Evolutionary conservation across 495 filamentous ascomycete species (phyloP).

Genomic region (Neurospora sp.): DNA sequence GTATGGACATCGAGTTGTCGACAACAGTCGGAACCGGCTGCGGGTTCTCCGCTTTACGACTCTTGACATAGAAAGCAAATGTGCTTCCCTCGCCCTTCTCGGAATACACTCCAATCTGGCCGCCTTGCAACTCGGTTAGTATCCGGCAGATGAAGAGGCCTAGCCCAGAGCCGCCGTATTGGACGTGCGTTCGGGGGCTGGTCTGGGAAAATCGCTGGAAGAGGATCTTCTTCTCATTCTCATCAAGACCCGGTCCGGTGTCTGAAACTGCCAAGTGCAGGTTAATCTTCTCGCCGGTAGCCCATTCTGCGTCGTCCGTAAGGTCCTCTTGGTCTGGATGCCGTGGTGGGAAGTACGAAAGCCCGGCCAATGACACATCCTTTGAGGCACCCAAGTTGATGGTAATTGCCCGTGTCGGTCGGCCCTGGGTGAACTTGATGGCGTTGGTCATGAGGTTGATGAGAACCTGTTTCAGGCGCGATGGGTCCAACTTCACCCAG

Average conservation of each 20-base stretch:
- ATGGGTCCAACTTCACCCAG: slow-evolving; percentile 73
- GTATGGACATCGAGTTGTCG: neutral
- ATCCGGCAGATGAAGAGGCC: slow-evolving; percentile 74
- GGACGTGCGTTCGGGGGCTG: slow-evolving; percentile 61
- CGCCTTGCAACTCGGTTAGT: slow-evolving; percentile 71
- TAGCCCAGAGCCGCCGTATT: slow-evolving; percentile 75
- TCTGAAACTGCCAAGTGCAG: slow-evolving; percentile 70
- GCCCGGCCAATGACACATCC: slow-evolving; percentile 35
- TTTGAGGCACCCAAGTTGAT: slow-evolving; percentile 60
- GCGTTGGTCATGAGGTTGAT: slow-evolving; percentile 74
- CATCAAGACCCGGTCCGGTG: slow-evolving; percentile 65
- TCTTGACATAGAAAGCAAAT: slow-evolving; percentile 68
- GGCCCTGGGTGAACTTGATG: slow-evolving; percentile 66
- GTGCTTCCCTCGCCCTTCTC: slow-evolving; percentile 64
- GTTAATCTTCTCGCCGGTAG: slow-evolving; percentile 53
- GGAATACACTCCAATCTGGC: slow-evolving; percentile 71
- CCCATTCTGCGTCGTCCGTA: slow-evolving; percentile 55
- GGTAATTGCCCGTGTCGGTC: slow-evolving; percentile 49
- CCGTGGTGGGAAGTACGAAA: slow-evolving; percentile 48
- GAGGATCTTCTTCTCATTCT: slow-evolving; percentile 61
- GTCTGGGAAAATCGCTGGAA: slow-evolving; percentile 80
- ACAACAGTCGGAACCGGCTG: neutral
- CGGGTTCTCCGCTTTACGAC: slow-evolving; percentile 21
- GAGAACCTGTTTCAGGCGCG: slow-evolving; percentile 65
- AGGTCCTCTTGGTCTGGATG: slow-evolving; percentile 36